Conservation (phyloP, 2,329 filamentous ascomycete species). For the Ascochyta pisi region DNA sequence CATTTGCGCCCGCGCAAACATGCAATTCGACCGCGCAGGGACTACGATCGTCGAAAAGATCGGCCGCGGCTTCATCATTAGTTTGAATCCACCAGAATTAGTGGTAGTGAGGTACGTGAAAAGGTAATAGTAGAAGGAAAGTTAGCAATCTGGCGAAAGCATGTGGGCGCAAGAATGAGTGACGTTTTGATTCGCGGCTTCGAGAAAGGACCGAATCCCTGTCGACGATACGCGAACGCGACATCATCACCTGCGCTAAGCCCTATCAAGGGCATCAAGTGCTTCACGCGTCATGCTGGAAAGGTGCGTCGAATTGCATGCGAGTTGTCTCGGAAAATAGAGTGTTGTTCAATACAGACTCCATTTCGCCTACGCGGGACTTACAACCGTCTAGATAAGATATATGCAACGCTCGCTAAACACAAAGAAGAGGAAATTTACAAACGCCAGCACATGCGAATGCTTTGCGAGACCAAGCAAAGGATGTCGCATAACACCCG, state of each 20-base stretch:
- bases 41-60: conserved; percentile 13
- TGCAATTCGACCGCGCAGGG: conserved; percentile 1
- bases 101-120: neutral
- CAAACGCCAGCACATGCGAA: conserved; percentile 11
- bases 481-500: neutral
- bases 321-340: neutral
- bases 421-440: neutral
- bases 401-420: conserved; percentile 4
- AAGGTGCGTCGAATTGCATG: neutral
- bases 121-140: neutral
- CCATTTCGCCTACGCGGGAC: conserved; percentile 13
- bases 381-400: conserved; percentile 9
- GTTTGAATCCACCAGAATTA: neutral
- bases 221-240: conserved; percentile 5
- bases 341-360: neutral
- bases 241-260: conserved; percentile 29
- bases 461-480: conserved; percentile 5
- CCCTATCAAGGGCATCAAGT: neutral
- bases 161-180: conserved; percentile 1
- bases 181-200: conserved; percentile 28
- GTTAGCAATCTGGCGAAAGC: neutral
- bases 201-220: conserved; percentile 22
- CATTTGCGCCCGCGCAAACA: conserved; percentile 2
- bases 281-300: neutral
- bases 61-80: conserved; percentile 33